phyloP scores from a whole-genome alignment of 176 grass and related monocot species.

The Eleusine indica region DNA sequence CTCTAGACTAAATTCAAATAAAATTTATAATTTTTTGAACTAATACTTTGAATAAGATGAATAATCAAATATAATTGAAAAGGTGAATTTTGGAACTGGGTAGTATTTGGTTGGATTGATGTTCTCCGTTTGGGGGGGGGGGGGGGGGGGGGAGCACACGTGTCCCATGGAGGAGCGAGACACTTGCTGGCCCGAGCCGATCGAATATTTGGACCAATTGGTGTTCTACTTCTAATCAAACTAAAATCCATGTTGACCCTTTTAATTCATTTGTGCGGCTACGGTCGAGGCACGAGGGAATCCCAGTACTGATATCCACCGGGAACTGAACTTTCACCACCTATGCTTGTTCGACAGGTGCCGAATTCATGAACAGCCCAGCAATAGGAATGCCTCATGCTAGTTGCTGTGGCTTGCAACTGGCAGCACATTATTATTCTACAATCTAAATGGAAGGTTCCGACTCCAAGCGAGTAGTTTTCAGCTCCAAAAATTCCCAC shows the following conservation, averaged over 20 bases:
- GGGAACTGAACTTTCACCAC: not conserved
- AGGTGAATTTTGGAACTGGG: too few relatives aligned
- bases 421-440: constrained; percentile 38
- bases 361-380: constrained; percentile 6
- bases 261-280: not conserved
- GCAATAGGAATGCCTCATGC: not conserved
- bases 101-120: too few relatives aligned
- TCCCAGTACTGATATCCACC: not conserved
- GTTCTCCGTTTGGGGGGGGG: too few relatives aligned
- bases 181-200: too few relatives aligned
- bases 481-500: constrained; percentile 10
- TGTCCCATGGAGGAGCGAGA: too few relatives aligned
- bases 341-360: not conserved
- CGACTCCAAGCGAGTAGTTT: not conserved
- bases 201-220: too few relatives aligned
- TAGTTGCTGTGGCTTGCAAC: not conserved
- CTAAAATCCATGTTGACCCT: not conserved
- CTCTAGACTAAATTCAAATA: too few relatives aligned
- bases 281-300: not conserved
- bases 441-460: not conserved
- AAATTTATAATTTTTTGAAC: too few relatives aligned
- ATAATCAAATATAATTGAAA: too few relatives aligned
- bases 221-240: not conserved
- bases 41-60: too few relatives aligned
- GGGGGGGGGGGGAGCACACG: too few relatives aligned